phyloP scores from a whole-genome alignment of 257 asterid species.

The Solanum habrochaites region DNA sequence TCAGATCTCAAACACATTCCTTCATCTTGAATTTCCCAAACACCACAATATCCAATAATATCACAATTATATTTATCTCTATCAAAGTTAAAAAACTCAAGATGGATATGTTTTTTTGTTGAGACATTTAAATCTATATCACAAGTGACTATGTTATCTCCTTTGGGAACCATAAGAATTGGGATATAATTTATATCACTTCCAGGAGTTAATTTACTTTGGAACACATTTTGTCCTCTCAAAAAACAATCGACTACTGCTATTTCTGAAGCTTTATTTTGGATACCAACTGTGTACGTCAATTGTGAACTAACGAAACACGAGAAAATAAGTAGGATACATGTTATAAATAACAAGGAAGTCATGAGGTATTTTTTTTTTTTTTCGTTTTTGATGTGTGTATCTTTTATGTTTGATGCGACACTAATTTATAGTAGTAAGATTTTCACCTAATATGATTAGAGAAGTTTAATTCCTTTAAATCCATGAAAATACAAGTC shows the following conservation, averaged over 20 bases:
- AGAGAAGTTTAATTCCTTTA: not conserved
- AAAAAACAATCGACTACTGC: not conserved
- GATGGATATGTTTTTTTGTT: not conserved
- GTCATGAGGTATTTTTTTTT: not conserved
- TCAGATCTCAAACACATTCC: not conserved
- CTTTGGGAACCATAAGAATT: not conserved
- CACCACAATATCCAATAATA: not conserved
- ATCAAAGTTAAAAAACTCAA: not conserved
- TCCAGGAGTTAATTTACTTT: not conserved
- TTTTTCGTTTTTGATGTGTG: not conserved
- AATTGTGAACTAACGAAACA: not conserved
- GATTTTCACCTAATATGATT: not conserved
- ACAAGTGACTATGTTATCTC: not conserved
- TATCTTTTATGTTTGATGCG: not conserved
- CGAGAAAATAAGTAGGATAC: not conserved
- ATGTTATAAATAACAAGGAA: not conserved
- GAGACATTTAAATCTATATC: not conserved
- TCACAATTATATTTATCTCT: not conserved
- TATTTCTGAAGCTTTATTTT: not conserved
- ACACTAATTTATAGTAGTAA: not conserved
- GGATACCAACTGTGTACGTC: not conserved
- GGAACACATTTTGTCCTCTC: not conserved
- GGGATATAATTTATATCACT: not conserved
- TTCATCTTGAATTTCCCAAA: not conserved
- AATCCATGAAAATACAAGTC: not conserved